A percentile compares a stretch with the other conserved stretches of the same genome.
Conservation (phyloP, 495 filamentous ascomycete genomes). For the Clohesyomyces aquaticus region DNA sequence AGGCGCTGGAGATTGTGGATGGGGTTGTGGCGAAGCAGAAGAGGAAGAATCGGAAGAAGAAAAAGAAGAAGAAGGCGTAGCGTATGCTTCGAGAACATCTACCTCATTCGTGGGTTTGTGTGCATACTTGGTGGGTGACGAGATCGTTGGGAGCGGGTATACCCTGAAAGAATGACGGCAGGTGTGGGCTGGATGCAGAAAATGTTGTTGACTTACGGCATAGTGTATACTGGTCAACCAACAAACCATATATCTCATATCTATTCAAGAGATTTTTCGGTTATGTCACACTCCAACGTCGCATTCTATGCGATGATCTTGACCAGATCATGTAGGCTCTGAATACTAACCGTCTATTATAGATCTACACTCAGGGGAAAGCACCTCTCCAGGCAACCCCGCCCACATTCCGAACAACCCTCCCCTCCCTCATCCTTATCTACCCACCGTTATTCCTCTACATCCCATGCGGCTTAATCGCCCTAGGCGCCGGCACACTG, state of each 20-base stretch:
- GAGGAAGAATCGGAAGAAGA: conserved; percentile 30
- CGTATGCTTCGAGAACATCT: no score
- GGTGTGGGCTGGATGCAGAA: no score
- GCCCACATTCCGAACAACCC: background rate
- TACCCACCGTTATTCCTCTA: background rate
- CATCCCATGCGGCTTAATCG: conserved; percentile 28
- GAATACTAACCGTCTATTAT: no score
- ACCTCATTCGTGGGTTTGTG: no score
- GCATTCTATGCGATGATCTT: no score
- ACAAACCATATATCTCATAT: background rate
- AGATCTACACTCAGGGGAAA: background rate
- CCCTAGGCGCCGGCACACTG: conserved; percentile 4
- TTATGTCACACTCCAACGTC: no score
- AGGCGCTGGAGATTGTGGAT: conserved; percentile 45
- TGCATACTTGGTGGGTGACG: no score
- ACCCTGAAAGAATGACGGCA: no score
- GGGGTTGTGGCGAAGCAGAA: conserved; percentile 38
- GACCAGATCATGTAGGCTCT: no score
- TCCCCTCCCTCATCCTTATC: background rate
- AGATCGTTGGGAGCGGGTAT: no score
- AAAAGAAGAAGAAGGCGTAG: conserved; percentile 29
- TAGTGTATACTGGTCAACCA: background rate
- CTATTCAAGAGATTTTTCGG: no score
- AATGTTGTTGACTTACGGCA: background rate
- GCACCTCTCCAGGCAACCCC: background rate